phyloP scores from a whole-genome alignment of 169 alveolate genomes.

The Eimeria necatrix region DNA sequence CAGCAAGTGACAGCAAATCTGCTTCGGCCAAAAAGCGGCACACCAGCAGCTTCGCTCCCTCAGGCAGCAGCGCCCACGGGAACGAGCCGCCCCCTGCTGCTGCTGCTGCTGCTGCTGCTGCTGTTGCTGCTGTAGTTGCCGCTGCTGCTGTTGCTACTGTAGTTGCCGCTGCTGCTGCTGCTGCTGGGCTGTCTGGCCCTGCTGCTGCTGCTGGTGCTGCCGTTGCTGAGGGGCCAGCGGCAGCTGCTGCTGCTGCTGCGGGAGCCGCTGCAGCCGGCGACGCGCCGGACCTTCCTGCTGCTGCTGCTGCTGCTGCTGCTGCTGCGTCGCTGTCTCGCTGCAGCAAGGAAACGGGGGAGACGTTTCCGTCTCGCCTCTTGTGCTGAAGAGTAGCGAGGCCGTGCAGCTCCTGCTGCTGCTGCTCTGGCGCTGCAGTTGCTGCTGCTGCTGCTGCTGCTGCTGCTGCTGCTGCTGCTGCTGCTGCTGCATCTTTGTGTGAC shows the following conservation, averaged over 20 bases:
- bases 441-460: neutral
- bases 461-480: neutral
- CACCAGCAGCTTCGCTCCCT: neutral
- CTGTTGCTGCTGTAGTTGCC: no score
- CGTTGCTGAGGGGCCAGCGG: no score
- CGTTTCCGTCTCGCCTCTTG: neutral
- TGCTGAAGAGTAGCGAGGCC: no score
- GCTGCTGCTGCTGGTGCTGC: neutral
- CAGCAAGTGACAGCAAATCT: neutral
- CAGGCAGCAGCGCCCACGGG: neutral
- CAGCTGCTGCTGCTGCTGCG: no score
- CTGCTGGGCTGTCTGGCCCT: neutral
- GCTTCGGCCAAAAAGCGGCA: neutral
- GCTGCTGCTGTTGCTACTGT: no score
- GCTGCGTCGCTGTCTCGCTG: neutral
- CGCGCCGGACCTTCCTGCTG: no score
- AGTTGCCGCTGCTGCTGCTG: no score
- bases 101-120: conserved; percentile 1
- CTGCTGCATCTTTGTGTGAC: neutral
- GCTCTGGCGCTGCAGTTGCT: neutral
- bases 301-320: neutral
- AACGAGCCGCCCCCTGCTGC: neutral
- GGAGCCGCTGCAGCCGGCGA: no score
- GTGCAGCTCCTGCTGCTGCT: no score
- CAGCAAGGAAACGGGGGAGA: neutral